A percentile compares a stretch with the other conserved stretches of the same genome.
Conservation (phyloP, 495 filamentous ascomycete species). For the Cairneyella variabilis region DNA sequence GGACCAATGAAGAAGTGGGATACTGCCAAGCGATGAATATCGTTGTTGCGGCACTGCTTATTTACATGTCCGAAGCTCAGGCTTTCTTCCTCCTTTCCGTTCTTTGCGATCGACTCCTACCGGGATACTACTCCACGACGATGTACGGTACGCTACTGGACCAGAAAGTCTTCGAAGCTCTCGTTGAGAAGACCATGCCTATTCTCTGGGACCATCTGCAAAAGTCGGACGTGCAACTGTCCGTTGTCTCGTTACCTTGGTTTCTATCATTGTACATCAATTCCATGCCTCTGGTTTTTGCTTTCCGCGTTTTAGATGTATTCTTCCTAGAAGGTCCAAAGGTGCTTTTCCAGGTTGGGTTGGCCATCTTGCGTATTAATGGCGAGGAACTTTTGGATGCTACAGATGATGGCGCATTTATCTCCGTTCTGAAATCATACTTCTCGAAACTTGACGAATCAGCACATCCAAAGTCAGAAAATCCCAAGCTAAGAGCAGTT, state of each 20-base stretch:
- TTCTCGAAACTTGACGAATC: conserved; percentile 92
- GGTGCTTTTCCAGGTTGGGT: conserved; percentile 91
- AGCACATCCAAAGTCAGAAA: conserved; percentile 90
- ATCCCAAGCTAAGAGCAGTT: conserved; percentile 85
- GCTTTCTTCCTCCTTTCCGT: conserved; percentile 93
- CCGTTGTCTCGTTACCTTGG: conserved; percentile 96
- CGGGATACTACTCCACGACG: conserved; percentile 95
- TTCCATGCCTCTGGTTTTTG: conserved; percentile 97
- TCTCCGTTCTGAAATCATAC: conserved; percentile 91
- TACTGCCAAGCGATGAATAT: conserved; percentile 99
- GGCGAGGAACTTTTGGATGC: conserved; percentile 97
- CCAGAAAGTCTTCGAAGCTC: conserved; percentile 92
- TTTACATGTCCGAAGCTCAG: conserved; percentile 97
- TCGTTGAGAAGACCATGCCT: conserved; percentile 98
- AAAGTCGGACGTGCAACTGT: conserved; percentile 96
- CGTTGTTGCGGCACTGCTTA: conserved; percentile 89
- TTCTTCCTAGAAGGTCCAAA: conserved; percentile 98
- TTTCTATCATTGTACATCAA: conserved; percentile 98
- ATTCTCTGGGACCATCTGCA: conserved; percentile 96
- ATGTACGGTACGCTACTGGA: conserved; percentile 98
- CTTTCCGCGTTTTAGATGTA: conserved; percentile 92
- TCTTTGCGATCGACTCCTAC: conserved; percentile 87
- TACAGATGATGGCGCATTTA: conserved; percentile 92
- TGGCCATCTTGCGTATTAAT: conserved; percentile 96
- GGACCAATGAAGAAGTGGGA: conserved; percentile 89